Base-by-base conservation (phyloP, 371 early-diverging fungal species). In the Capillidium rhysosporum region DNA sequence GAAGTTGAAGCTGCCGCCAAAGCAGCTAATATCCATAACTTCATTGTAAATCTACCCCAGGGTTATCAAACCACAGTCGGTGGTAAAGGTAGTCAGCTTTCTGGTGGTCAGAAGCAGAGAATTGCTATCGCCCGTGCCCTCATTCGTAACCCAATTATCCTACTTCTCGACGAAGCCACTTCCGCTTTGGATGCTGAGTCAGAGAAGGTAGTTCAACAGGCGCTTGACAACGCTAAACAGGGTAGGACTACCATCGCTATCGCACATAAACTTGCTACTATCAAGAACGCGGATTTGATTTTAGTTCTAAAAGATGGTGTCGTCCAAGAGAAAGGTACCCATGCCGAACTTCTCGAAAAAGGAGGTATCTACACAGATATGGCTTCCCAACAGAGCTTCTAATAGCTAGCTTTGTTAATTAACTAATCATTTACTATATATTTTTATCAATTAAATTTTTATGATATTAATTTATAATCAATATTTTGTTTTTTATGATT, bases 161-260 rank as follows among this genome's bases (percentile, higher is more conserved):
- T 86, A 54, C 73, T 92, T 56, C 74, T 93, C 60, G 94, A 92
- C 63, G 94, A 93, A 61, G 84, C 92, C 16, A 96, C 98, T 0
- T 88, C 93, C 0, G 86, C 95, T 0, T 65, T 95, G 21, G 96
- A 95, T 57, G 76, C 84, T 1, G 73, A 75, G 34, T 92, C 97
- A 0, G 96, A 96, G 63, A 43, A 18, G 20, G 43, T 10, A 14
- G 18, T 43, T 43, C 78, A 80, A 54, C 68, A 80, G 0, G 65
- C 95, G 45, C 76, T 88, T 63, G 61, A 65, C 10, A 85, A 84
- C 47, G 82, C 92, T 52, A 18, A 12, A n/a, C 14, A 43, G 21
- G 43, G 21, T n/a, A 5, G n/a, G 18, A 43, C 43, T n/a, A 43
- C 5, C 14, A n/a, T 43, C 3, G 21, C 21, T 9, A 43, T 43